phyloP scores from a whole-genome alignment of 2,329 filamentous ascomycete species.

The Fusarium subtropicale region DNA sequence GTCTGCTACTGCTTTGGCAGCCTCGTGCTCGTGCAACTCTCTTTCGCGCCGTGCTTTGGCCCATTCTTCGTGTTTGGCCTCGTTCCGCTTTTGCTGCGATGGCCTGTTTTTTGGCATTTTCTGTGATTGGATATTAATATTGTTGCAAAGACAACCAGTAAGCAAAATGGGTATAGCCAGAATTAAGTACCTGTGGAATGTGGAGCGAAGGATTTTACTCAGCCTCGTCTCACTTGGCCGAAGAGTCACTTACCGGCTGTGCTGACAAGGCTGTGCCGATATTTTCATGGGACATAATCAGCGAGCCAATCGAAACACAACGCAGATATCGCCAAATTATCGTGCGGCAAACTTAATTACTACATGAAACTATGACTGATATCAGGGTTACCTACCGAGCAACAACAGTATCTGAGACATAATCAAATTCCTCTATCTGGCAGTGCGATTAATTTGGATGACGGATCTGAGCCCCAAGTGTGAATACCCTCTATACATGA shows the following conservation, averaged over 20 bases:
- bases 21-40: rapidly evolving
- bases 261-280: neutral
- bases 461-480: too few relatives aligned
- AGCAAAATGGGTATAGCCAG: neutral
- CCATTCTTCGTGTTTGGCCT: neutral
- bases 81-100: neutral
- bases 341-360: neutral
- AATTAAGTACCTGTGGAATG: neutral
- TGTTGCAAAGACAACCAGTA: too few relatives aligned
- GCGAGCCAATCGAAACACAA: neutral
- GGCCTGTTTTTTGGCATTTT: constrained; percentile 18
- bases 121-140: rapidly evolving
- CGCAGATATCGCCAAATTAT: neutral
- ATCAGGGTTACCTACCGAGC: too few relatives aligned
- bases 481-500: too few relatives aligned
- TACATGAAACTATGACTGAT: too few relatives aligned
- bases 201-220: neutral
- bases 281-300: neutral
- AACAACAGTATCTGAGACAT: too few relatives aligned
- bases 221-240: neutral
- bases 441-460: too few relatives aligned
- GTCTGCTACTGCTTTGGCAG: neutral
- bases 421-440: too few relatives aligned
- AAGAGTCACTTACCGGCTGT: neutral
- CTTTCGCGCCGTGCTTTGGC: rapidly evolving